Evolutionary conservation across 352 stramenopile genomes (phyloP).

Genomic region (Phytophthora europaea): DNA sequence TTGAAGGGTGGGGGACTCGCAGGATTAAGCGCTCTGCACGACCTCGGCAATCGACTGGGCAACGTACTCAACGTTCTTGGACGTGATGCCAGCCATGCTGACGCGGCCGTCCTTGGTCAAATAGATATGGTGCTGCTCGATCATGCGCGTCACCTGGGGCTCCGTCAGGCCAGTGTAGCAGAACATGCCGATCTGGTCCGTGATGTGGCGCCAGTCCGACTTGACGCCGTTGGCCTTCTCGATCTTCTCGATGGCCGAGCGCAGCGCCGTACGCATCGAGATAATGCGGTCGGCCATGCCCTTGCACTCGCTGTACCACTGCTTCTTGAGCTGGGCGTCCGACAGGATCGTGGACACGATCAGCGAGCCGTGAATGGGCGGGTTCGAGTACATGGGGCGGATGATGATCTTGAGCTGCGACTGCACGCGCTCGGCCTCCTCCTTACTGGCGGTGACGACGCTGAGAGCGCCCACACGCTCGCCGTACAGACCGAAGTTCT

Average conservation of each 20-base stretch:
- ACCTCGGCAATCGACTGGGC: slow-evolving; percentile 96
- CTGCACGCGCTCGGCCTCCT: slow-evolving; percentile 96
- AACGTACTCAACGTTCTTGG: slow-evolving; percentile 98
- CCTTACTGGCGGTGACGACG: slow-evolving; percentile 93
- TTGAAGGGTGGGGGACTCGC: slow-evolving; percentile 1
- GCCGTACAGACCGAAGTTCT: slow-evolving; percentile 99
- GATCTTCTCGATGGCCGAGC: slow-evolving; percentile 83
- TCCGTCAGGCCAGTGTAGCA: slow-evolving; percentile 98
- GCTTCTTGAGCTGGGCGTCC: slow-evolving; percentile 92
- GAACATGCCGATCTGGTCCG: slow-evolving; percentile 99
- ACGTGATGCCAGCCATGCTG: slow-evolving; percentile 97
- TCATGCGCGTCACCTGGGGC: slow-evolving; percentile 95
- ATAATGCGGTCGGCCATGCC: slow-evolving; percentile 97
- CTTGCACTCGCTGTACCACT: slow-evolving; percentile 97
- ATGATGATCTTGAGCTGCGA: slow-evolving; percentile 99
- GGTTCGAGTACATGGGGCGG: slow-evolving; percentile 99
- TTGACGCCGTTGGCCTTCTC: slow-evolving; percentile 82
- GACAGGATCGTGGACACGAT: slow-evolving; percentile 98
- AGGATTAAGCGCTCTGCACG: slow-evolving; percentile 80
- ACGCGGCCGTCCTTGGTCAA: slow-evolving; percentile 98
- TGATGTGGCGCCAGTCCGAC: slow-evolving; percentile 98
- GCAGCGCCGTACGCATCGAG: slow-evolving; percentile 92
- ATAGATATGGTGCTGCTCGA: slow-evolving; percentile 98
- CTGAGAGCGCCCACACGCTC: slow-evolving; percentile 98
- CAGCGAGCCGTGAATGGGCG: slow-evolving; percentile 97